Evolutionary conservation across 805 yeast genomes (phyloP), one percentile per base, ranked within the genome.

Genomic region (Saturnispora sekii): DNA sequence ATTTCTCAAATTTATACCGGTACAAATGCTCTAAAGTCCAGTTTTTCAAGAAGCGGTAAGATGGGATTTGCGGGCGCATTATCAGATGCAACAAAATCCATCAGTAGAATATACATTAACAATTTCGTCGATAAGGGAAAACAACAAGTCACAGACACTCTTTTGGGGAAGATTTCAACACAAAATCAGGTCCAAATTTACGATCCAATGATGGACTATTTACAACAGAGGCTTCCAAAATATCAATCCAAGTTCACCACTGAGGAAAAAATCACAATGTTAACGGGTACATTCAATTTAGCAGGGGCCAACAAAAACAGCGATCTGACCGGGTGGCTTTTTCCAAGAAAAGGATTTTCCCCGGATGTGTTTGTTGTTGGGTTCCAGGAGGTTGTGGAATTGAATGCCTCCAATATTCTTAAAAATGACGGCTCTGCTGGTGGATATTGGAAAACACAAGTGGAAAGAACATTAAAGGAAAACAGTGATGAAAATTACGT

Each of bases 71-170:
- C 97, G 0, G 97, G 97, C 32, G 96, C 97, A 0, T 64, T 93
- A n/a, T 84, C 96, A 0, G 99, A 93, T 65, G 96, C 94, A 4
- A 88, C 97, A 1, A 93, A 93, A 63, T 86, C 96, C 0, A 96
- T 93, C 8, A 81, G 95, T 35, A 73, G 99, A 63, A 79, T 93
- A 77, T 93, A 93, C 61, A 90, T 93, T 60, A 93, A 93, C 65
- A 90, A 94, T 51, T 93, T 93, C 64, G 89, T 87, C 56, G 99
- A 93, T 64, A 84, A 84, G 54, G 81, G 79, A 36, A 84, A 88
- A 50, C 99, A 93, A 59, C 76, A 78, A n/a, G 84, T 88, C 2
- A 89, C 89, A 49, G 98, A 90, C 60, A 70, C 84, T 5, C 64
- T 90, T 36, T 70, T 93, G 31, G 99, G 99, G 1, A 75, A 87